Conservation (phyloP, 805 yeast genomes). For the Candida gorgasii region DNA sequence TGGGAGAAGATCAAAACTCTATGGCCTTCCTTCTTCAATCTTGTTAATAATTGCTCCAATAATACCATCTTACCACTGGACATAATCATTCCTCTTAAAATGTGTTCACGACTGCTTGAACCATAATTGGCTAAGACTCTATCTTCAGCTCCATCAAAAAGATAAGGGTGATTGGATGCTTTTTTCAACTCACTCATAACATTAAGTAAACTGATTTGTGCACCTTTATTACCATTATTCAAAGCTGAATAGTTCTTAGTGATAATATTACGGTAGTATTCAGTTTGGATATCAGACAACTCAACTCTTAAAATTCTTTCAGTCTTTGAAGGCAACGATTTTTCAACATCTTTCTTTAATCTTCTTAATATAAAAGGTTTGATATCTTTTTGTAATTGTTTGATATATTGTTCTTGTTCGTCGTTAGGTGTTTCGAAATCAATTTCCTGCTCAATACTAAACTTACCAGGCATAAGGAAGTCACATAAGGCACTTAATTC, state of each 20-base stretch:
- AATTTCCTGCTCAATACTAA: constrained; percentile 88
- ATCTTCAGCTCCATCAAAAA: constrained; percentile 91
- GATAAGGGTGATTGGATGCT: constrained; percentile 95
- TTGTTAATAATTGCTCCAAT: constrained; percentile 80
- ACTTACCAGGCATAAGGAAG: constrained; percentile 94
- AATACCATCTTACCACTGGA: constrained; percentile 98
- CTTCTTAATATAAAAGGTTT: constrained; percentile 93
- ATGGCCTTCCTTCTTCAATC: constrained; percentile 91
- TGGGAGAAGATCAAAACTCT: constrained; percentile 93
- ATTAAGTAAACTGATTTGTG: constrained; percentile 84
- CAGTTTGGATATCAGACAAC: constrained; percentile 91
- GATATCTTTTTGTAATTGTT: constrained; percentile 77
- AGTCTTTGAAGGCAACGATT: constrained; percentile 91
- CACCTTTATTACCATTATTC: constrained; percentile 64
- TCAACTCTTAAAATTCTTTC: constrained; percentile 95
- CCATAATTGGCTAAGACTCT: constrained; percentile 70
- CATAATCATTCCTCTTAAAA: constrained; percentile 91
- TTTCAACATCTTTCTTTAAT: constrained; percentile 95
- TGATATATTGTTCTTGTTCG: constrained; percentile 85
- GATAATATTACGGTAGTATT: constrained; percentile 89
- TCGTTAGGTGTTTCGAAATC: constrained; percentile 89
- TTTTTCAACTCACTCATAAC: constrained; percentile 95
- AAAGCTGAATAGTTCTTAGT: constrained; percentile 91
- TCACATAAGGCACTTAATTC: constrained; percentile 94
- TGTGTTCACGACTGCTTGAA: constrained; percentile 68